Percentiles rank a stretch among this genome's conserved stretches.
Evolutionary conservation across 1,139 yeast genomes (phyloP).

Genomic region (Chernovozyma aurita): DNA sequence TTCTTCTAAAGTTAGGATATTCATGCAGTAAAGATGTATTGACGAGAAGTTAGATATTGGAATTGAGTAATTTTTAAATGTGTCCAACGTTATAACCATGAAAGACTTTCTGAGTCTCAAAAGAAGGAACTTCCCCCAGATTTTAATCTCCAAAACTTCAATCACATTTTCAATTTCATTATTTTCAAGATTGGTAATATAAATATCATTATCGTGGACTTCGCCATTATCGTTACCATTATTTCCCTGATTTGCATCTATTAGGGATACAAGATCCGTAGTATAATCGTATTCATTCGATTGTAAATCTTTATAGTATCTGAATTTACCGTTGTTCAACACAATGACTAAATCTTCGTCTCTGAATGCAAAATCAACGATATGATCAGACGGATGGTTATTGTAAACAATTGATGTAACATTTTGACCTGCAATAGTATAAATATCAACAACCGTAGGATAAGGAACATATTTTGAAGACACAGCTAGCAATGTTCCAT

Average conservation of each 20-base stretch:
- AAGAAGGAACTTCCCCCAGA: slow-evolving; percentile 29
- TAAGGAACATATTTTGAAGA: slow-evolving; percentile 29
- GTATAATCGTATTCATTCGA: slow-evolving; percentile 45
- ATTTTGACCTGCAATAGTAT: slow-evolving; percentile 49
- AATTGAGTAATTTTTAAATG: slow-evolving; percentile 23
- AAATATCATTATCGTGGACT: not conserved
- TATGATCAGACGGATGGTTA: slow-evolving; percentile 50
- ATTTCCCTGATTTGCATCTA: not conserved
- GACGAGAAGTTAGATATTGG: slow-evolving; percentile 15
- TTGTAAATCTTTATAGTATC: slow-evolving; percentile 66
- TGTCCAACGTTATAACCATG: slow-evolving; percentile 23
- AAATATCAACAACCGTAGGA: slow-evolving; percentile 44
- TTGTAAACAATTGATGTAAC: slow-evolving; percentile 48
- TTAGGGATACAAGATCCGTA: slow-evolving; percentile 8
- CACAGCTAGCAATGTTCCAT: slow-evolving; percentile 33
- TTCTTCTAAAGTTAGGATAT: slow-evolving; percentile 7
- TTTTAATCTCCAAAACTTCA: slow-evolving; percentile 19
- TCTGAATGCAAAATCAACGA: slow-evolving; percentile 52
- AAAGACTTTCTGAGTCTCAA: slow-evolving; percentile 25
- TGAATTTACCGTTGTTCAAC: slow-evolving; percentile 48
- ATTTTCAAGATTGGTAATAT: slow-evolving; percentile 32
- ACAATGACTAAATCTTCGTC: slow-evolving; percentile 63
- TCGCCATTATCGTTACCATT: slow-evolving; percentile 1
- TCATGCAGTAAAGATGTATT: slow-evolving; percentile 14
- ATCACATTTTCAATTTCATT: slow-evolving; percentile 27